A percentile compares a stretch with the other conserved stretches of the same genome.
These are phyloP conservation scores for Fonsecaea pugnacius DNA, from an alignment of 2,329 filamentous ascomycete genomes.

Conservation along the genomic window DNA sequence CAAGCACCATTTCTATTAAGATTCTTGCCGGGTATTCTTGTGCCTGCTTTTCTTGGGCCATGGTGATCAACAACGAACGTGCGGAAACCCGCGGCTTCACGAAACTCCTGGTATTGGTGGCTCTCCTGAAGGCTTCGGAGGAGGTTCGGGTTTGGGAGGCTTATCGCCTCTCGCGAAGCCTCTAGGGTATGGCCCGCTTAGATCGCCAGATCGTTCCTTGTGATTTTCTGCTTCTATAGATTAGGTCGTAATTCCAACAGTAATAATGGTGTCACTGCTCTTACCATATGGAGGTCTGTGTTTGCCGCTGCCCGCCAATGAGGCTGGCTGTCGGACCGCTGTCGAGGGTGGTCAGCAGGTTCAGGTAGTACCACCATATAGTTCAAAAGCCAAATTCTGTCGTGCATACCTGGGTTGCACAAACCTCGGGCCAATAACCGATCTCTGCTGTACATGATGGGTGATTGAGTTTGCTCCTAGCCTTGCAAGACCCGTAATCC, in stretches of 20 bases:
- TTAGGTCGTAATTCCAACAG: not conserved
- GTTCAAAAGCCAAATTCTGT: conserved; percentile 8
- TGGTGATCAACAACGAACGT: not conserved
- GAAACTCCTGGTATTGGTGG: conserved; percentile 27
- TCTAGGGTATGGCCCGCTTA: not conserved
- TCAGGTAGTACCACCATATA: conserved; percentile 18
- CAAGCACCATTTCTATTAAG: not conserved
- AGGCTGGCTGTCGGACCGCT: conserved; percentile 9
- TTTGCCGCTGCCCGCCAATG: not conserved
- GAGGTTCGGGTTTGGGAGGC: conserved; percentile 17
- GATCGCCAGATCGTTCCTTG: not conserved
- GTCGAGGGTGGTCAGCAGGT: conserved; percentile 15
- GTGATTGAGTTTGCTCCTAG: conserved; percentile 2
- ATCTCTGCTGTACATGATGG: conserved; percentile 4
- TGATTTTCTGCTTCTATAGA: not conserved
- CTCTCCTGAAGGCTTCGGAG: conserved; percentile 22
- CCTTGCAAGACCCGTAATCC: conserved; percentile 5
- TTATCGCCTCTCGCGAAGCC: conserved; percentile 4
- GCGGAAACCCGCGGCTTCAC: not conserved
- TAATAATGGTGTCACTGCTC: not conserved
- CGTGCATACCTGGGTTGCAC: conserved; percentile 26
- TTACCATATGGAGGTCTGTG: not conserved
- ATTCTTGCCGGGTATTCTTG: not conserved
- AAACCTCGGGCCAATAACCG: conserved; percentile 23
- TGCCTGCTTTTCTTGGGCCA: not conserved